Base-by-base conservation (phyloP, 495 filamentous ascomycete species). In the Annulohypoxylon stygium region DNA sequence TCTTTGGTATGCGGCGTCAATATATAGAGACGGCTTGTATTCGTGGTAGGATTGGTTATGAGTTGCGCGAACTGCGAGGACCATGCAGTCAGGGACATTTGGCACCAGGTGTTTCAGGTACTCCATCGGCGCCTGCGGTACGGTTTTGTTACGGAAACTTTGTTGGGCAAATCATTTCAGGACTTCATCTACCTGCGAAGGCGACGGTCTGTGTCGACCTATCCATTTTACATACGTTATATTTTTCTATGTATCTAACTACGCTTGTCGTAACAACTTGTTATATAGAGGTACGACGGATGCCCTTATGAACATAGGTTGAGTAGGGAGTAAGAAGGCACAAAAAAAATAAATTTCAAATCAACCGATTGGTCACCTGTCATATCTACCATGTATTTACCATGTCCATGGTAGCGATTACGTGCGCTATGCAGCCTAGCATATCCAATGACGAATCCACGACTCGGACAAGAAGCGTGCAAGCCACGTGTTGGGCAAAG, bases 191-290 rank as follows among this genome's bases (percentile, higher is more conserved):
- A 55, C 14, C 36, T 39, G 2, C 36, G 9, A 51, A 43, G 55
- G 41, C 54, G 26, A 47, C 7, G 41, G 16, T 62, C 43, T 26
- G 6, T 26, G n/a, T 53, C 25, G 48, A 58, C 50, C 30, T 59
- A 25, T 7, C 23, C 8, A 65, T 14, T 61, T 66, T 16, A 65
- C 59, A 25, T 65, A 50, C 25, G 16, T 47, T 62, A 55, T 70
- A 51, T 45, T 70, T 58, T 69, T 64, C 53, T 69, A 71, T 69
- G 73, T 71, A 68, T 12, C 53, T 75, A 61, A 25, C 26, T n/a
- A 34, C 7, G 37, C 43, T 71, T 65, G 9, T 54, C 65, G 59
- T 67, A 67, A 61, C 58, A 70, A 34, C 39, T 62, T 62, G 30
- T 61, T 69, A 69, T 65, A 57, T 39, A 65, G 36, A 62, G 65